Base-by-base conservation (phyloP, 768 basidiomycete genomes). In the Xanthoconium stramineum region DNA sequence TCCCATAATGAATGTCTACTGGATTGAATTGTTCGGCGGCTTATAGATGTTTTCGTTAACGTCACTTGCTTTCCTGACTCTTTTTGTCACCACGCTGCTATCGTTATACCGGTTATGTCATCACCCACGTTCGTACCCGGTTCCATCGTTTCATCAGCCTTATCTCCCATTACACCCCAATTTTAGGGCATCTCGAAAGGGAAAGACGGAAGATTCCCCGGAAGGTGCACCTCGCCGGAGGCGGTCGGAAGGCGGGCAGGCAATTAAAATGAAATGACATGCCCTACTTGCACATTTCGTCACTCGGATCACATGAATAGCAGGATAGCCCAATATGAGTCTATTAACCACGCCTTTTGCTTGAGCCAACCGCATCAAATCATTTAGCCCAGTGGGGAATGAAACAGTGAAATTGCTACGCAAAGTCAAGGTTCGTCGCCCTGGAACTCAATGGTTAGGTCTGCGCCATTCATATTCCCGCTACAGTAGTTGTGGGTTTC, bases 61-160 rank as follows among this genome's bases (percentile, higher is more conserved):
- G 57, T 90, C 89, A 53, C 73, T 91, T 54, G 78, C 85, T 32
- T 91, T 91, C 69, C 65, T 90, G 63, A 91, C 89, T n/a, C 73
- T 89, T 17, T 89, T 92, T 74, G 81, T 91, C 72, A 92, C 92
- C 72, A 75, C 87, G n/a, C 72, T 91, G 51, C 77, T 91, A 52
- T 86, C 86, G 36, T 77, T 91, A 38, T 91, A 89, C 70, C 88
- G 90, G 50, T 76, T 87, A 43, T 81, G 83, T 64, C 80, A 82
- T 66, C 80, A 81, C 36, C 78, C 81, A 63, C 47, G 59, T 67
- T 71, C 67, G 75, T 78, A 74, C 69, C 79, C 69, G 56, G 65
- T 65, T 58, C 55, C 75, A 48, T 71, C 79, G 36, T 80, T 78
- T 66, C 75, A 75, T 28, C 69, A 77, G 44, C 77, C 80, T 63